These are phyloP conservation scores for Aspergillus avenaceus DNA, from an alignment of 495 filamentous ascomycete genomes.

Conservation along the genomic window DNA sequence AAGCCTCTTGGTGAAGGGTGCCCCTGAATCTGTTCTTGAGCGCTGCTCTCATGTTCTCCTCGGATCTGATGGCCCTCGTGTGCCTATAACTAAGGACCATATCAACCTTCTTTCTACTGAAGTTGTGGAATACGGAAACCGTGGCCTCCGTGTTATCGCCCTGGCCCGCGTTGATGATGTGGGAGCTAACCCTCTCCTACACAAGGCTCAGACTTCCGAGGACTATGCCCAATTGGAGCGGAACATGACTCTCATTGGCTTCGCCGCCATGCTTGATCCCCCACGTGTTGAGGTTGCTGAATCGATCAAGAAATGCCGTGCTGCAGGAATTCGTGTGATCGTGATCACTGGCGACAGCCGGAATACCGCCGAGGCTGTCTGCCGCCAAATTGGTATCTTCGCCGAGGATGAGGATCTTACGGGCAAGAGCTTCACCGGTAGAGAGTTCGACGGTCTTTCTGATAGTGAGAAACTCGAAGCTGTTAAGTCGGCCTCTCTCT, in stretches of 20 bases:
- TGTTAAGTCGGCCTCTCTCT: slow-evolving; percentile 81
- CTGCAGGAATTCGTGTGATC: slow-evolving; percentile 92
- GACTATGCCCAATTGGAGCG: slow-evolving; percentile 88
- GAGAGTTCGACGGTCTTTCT: slow-evolving; percentile 86
- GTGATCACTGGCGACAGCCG: slow-evolving; percentile 98
- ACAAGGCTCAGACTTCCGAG: slow-evolving; percentile 71
- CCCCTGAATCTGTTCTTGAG: slow-evolving; percentile 89
- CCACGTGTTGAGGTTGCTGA: slow-evolving; percentile 88
- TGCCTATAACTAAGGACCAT: slow-evolving; percentile 64
- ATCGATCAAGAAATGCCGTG: slow-evolving; percentile 83
- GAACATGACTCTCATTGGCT: slow-evolving; percentile 87
- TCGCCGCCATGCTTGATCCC: slow-evolving; percentile 96
- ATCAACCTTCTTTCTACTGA: slow-evolving; percentile 65
- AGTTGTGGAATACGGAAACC: slow-evolving; percentile 84
- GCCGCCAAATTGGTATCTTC: slow-evolving; percentile 95
- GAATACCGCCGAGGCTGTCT: slow-evolving; percentile 96
- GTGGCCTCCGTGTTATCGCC: slow-evolving; percentile 91
- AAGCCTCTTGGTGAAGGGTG: slow-evolving; percentile 92
- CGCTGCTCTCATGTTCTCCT: slow-evolving; percentile 78
- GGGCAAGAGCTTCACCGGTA: slow-evolving; percentile 92
- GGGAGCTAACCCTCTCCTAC: slow-evolving; percentile 61
- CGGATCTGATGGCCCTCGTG: slow-evolving; percentile 69
- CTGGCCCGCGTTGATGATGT: slow-evolving; percentile 77
- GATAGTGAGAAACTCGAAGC: slow-evolving; percentile 75
- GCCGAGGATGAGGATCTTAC: slow-evolving; percentile 72